Percentiles rank a stretch among this genome's conserved stretches.
These are phyloP conservation scores for Corylus heterophylla DNA, from an alignment of 306 rosid genomes.

Conservation along the genomic window DNA sequence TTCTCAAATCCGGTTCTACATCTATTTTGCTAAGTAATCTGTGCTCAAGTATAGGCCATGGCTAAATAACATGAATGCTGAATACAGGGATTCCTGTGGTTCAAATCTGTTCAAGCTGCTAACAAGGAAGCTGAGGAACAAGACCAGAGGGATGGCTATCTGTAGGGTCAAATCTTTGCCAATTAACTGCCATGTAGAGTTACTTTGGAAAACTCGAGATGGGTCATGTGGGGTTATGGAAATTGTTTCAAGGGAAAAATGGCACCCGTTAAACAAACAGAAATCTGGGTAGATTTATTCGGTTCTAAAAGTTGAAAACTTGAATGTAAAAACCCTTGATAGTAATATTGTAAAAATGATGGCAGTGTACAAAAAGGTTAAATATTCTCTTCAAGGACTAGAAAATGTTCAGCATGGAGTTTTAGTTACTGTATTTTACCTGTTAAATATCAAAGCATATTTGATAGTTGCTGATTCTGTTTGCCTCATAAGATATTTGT, in stretches of 20 bases:
- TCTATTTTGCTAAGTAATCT: not conserved
- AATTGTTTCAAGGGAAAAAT: not conserved
- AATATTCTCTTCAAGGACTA: no score
- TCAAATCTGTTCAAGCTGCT: conserved; percentile 83
- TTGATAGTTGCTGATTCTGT: not conserved
- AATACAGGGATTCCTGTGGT: conserved; percentile 84
- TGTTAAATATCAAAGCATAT: not conserved
- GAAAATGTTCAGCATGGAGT: no score
- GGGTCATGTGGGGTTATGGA: not conserved
- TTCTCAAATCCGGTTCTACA: not conserved
- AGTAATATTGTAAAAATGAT: no score
- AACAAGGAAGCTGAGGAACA: conserved; percentile 98
- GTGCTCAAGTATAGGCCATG: not conserved
- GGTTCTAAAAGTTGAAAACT: no score
- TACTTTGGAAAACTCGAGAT: not conserved
- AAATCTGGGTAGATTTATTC: not conserved
- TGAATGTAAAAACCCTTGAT: no score
- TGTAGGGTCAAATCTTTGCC: conserved; percentile 27
- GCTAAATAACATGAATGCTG: conserved; percentile 19
- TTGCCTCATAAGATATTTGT: not conserved
- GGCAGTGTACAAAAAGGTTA: no score
- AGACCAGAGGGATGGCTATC: conserved; percentile 86
- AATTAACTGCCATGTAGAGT: not conserved
- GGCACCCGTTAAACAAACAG: not conserved
- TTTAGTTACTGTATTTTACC: no score